Percentiles rank a stretch among this genome's conserved stretches.
Conservation (phyloP, 176 grass and related monocot species). For the Guadua angustifolia region DNA sequence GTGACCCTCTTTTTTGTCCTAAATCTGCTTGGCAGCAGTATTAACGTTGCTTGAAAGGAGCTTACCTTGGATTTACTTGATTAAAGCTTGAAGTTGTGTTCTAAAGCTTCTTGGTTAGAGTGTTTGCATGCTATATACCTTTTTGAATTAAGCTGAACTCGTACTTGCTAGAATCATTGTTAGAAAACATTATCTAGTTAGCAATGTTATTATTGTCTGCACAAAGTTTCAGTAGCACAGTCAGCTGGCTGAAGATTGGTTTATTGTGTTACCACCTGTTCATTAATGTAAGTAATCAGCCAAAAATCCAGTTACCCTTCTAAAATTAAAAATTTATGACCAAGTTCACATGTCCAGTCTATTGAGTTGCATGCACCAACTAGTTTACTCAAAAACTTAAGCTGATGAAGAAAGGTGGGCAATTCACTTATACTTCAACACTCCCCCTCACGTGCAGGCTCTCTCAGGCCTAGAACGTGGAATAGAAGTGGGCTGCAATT, state of each 20-base stretch:
- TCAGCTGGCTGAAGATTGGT: conserved; percentile 5
- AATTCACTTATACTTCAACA: too few species aligned
- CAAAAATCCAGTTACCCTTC: not conserved
- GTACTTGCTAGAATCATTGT: not conserved
- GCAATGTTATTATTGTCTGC: not conserved
- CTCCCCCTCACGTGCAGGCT: too few species aligned
- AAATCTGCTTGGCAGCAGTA: not conserved
- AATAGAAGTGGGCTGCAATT: too few species aligned
- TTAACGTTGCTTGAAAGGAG: conserved; percentile 1
- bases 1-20: not conserved
- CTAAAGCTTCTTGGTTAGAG: not conserved
- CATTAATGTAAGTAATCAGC: not conserved
- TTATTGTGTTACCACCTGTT: not conserved
- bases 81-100: not conserved
- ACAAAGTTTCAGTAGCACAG: not conserved
- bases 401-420: too few species aligned
- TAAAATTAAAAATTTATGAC: not conserved
- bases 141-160: not conserved
- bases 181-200: not conserved
- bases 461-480: too few species aligned
- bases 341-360: not conserved
- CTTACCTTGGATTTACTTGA: not conserved
- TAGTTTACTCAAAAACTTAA: too few species aligned
- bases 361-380: too few species aligned
- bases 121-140: not conserved